A percentile compares a stretch with the other conserved stretches of the same genome.
Conservation (phyloP, 345 rosid genomes). For the Acer campestre region DNA sequence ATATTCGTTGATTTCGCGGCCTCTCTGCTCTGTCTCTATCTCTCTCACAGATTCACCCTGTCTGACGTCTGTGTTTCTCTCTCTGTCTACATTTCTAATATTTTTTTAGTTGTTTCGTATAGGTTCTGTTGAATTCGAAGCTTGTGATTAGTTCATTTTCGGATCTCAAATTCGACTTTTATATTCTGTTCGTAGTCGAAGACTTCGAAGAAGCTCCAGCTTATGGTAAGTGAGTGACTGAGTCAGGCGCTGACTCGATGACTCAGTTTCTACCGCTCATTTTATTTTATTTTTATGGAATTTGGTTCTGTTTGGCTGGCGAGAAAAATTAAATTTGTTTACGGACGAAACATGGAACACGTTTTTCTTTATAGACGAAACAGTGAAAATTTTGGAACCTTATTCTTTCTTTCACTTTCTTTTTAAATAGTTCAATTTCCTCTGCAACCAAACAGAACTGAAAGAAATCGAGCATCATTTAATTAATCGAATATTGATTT, state of each 20-base stretch:
- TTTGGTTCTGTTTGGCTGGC: constrained; percentile 14
- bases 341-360: neutral
- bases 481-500: neutral
- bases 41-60: neutral
- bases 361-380: neutral
- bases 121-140: neutral
- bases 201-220: neutral
- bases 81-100: neutral
- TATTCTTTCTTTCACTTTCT: neutral
- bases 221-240: constrained; percentile 1
- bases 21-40: neutral
- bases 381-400: no score
- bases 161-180: neutral
- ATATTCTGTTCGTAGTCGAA: neutral
- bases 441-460: constrained; percentile 6
- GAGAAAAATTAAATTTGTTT: neutral
- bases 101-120: neutral
- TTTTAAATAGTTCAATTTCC: neutral
- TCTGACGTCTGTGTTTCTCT: no score
- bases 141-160: neutral
- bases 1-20: constrained; percentile 10
- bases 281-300: neutral
- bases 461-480: neutral
- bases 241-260: neutral
- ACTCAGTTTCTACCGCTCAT: neutral